Evolutionary conservation across 495 filamentous ascomycete genomes (phyloP), one percentile per base, ranked within the genome.

Genomic region (Baudoinia panamericana): DNA sequence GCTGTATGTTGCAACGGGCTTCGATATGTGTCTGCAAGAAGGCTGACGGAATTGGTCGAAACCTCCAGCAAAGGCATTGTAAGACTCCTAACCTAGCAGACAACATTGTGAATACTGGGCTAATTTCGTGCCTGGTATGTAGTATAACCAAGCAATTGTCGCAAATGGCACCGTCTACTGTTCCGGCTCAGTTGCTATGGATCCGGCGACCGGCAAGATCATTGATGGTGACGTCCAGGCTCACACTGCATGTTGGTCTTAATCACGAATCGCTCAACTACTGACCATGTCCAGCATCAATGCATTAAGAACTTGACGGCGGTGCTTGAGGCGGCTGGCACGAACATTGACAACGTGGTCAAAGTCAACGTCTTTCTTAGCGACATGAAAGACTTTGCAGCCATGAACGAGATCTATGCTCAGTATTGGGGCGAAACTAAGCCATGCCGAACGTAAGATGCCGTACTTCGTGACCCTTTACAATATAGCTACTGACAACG

Each of bases 301-400:
- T 23, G 80, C 54, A 47, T 58, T 37, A 67, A 71, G 47, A 84
- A 82, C 56, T 65, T 84, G 18, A 61, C 63, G 2, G 68, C 72
- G n/a, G 66, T 84, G 21, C 70, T 84, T 30, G 64, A 72, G 41
- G 78, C 71, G 24, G 73, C 77, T 1, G 75, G 74, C 6, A 73
- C 72, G 29, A 60, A 61, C 27, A 60, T 82, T 36, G 63, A 63
- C 41, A 78, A 78, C 47, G 78, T 82, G 10, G 68, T 84, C 36
- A 80, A 82, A 56, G 72, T 75, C 48, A 78, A 73, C 45, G 72
- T 82, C 31, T 84, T 80, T 56, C 53, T 84, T 28, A 69, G 71
- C 5, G 68, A 68, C 40, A 82, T 84, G 78, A 70, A 71, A 37
- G 69, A 80, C 51, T 83, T 82, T 41, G 67, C 65, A 9, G 70